phyloP scores from a whole-genome alignment of 805 yeast genomes.

The Wickerhamiella occidentalis region DNA sequence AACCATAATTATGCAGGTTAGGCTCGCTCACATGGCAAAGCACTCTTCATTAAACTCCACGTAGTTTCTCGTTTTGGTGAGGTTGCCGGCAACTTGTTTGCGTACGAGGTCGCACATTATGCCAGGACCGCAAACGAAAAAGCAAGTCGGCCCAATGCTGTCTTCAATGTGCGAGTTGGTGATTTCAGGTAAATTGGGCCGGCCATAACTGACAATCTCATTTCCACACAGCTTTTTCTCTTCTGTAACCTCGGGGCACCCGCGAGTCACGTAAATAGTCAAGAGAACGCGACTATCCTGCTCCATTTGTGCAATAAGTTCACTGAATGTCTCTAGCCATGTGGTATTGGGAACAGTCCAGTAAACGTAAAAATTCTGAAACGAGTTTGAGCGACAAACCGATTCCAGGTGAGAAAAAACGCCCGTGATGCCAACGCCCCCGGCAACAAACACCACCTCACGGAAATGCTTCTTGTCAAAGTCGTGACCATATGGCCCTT shows the following conservation, averaged over 20 bases:
- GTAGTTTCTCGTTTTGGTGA: slow-evolving; percentile 11
- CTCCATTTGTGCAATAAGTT: slow-evolving; percentile 30
- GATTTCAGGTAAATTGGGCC: slow-evolving; percentile 8
- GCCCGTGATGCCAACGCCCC: slow-evolving; percentile 54
- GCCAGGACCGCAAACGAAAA: slow-evolving; percentile 17
- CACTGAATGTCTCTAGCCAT: slow-evolving; percentile 38
- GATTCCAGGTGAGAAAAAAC: slow-evolving; percentile 24
- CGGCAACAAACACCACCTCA: slow-evolving; percentile 36
- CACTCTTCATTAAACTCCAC: slow-evolving; percentile 15
- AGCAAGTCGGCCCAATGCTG: slow-evolving; percentile 13
- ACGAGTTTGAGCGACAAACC: neutral
- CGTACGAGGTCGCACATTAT: slow-evolving; percentile 14
- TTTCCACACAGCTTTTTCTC: neutral
- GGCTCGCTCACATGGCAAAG: slow-evolving; percentile 15
- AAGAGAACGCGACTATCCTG: slow-evolving; percentile 6
- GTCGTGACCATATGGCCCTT: slow-evolving; percentile 45
- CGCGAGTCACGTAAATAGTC: slow-evolving; percentile 6
- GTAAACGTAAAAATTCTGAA: slow-evolving; percentile 32
- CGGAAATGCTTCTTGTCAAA: slow-evolving; percentile 28
- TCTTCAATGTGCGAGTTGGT: slow-evolving; percentile 7
- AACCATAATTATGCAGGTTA: no score
- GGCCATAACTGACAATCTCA: slow-evolving; percentile 1
- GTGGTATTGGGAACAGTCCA: slow-evolving; percentile 52
- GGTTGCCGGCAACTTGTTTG: slow-evolving; percentile 11
- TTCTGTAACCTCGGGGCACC: neutral